These are phyloP conservation scores for Sarocladium oryzae DNA, from an alignment of 2,329 filamentous ascomycete genomes.

Conservation along the genomic window DNA sequence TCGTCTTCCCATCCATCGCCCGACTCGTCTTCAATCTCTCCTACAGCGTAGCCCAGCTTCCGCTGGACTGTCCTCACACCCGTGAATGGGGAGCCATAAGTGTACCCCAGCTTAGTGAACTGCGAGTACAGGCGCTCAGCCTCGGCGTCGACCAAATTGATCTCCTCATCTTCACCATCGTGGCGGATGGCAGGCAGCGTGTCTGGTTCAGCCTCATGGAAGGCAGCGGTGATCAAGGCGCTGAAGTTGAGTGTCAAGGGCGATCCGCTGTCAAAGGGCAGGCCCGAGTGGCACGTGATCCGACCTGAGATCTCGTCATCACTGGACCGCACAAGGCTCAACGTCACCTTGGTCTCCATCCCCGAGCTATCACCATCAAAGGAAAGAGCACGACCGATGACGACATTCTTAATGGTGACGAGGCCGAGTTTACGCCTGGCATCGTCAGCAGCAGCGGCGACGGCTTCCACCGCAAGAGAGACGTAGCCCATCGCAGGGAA, in stretches of 20 bases:
- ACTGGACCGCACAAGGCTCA: constrained; percentile 13
- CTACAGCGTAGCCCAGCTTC: neutral
- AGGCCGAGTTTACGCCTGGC: constrained; percentile 7
- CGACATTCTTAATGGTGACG: constrained; percentile 8
- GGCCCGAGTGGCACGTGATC: constrained; percentile 10
- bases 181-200: constrained; percentile 13
- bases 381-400: constrained; percentile 9
- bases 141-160: constrained; percentile 16
- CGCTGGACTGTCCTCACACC: neutral
- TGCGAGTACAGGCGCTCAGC: constrained; percentile 16
- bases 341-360: constrained; percentile 17
- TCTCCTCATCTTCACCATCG: too few relatives aligned
- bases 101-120: constrained; percentile 15
- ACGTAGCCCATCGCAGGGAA: constrained; percentile 40
- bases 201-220: constrained; percentile 15
- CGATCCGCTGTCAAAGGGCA: constrained; percentile 13
- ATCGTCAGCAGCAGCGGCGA: constrained; percentile 10
- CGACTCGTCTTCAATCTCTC: neutral
- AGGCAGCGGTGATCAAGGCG: constrained; percentile 15
- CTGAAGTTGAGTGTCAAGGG: constrained; percentile 14
- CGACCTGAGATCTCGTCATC: constrained; percentile 12
- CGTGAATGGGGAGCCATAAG: neutral
- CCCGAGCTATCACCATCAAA: constrained; percentile 14
- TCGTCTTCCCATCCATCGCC: neutral
- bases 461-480: constrained; percentile 37